Percentiles rank a stretch among this genome's conserved stretches.
phyloP scores from a whole-genome alignment of 2,329 filamentous ascomycete genomes.

The Arthrobotrys sinensis region DNA sequence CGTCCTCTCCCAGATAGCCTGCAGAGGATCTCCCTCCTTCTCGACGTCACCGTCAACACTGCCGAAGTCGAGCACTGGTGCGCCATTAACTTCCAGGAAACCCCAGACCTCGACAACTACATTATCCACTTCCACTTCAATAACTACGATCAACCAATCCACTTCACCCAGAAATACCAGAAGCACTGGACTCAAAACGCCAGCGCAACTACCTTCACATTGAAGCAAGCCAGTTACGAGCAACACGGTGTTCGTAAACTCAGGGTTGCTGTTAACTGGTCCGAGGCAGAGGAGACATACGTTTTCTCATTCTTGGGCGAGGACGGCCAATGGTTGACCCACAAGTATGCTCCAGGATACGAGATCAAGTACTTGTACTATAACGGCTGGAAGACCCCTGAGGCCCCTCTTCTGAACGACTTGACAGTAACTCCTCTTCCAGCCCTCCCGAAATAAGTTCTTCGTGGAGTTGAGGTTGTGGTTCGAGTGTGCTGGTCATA shows the following conservation, averaged over 20 bases:
- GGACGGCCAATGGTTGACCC: slow-evolving; percentile 6
- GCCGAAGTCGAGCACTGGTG: neutral
- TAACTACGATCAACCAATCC: neutral
- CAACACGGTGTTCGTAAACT: neutral
- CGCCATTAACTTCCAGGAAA: slow-evolving; percentile 7
- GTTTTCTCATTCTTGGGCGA: slow-evolving; percentile 5
- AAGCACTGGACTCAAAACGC: neutral
- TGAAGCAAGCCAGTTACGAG: slow-evolving; percentile 15
- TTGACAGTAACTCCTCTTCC: slow-evolving; percentile 13
- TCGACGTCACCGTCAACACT: slow-evolving; percentile 5
- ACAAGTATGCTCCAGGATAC: slow-evolving; percentile 5
- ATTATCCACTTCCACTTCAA: slow-evolving; percentile 11
- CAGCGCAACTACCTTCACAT: neutral
- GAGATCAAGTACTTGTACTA: neutral
- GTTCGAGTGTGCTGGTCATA: too few relatives aligned
- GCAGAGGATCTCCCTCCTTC: neutral
- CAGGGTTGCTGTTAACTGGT: neutral
- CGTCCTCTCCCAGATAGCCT: neutral
- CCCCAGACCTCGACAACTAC: neutral
- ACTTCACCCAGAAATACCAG: slow-evolving; percentile 9
- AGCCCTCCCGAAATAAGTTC: neutral
- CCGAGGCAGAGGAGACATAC: slow-evolving; percentile 3
- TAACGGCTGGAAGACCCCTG: neutral
- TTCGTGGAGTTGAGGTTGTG: neutral
- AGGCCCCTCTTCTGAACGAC: neutral